Percentiles rank a stretch among this genome's conserved stretches.
phyloP scores from a whole-genome alignment of 306 rosid species.

The Carpinus viminea region DNA sequence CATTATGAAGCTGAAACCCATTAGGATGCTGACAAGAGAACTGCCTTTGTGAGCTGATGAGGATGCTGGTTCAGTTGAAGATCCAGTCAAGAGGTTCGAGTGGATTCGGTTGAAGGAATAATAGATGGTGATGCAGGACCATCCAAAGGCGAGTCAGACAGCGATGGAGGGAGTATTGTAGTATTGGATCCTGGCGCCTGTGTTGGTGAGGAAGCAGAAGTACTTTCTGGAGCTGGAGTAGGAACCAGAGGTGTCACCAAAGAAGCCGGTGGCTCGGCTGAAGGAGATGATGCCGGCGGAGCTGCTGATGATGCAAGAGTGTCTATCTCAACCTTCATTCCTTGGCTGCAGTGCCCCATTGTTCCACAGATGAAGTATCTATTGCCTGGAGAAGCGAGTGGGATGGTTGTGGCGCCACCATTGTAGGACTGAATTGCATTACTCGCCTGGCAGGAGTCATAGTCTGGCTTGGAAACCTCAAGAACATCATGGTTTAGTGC shows the following conservation, averaged over 20 bases:
- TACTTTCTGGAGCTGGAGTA: too few relatives aligned
- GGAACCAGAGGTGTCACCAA: too few relatives aligned
- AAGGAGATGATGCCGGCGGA: slow-evolving; percentile 31
- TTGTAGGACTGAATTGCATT: slow-evolving; percentile 55
- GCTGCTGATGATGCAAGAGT: slow-evolving; percentile 54
- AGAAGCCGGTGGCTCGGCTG: too few relatives aligned
- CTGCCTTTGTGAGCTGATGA: slow-evolving; percentile 37
- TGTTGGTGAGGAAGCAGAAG: too few relatives aligned
- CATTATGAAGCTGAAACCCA: slow-evolving; percentile 37
- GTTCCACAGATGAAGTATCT: slow-evolving; percentile 84
- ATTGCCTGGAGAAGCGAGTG: slow-evolving; percentile 68
- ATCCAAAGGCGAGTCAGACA: slow-evolving; percentile 24
- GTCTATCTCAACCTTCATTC: slow-evolving; percentile 75
- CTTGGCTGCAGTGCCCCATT: slow-evolving; percentile 66
- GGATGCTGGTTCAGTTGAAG: slow-evolving; percentile 41
- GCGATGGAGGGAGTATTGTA: slow-evolving; percentile 20
- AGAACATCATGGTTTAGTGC: slow-evolving; percentile 61
- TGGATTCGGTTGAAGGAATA: slow-evolving; percentile 49
- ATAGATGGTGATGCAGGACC: slow-evolving; percentile 38
- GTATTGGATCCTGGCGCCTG: too few relatives aligned
- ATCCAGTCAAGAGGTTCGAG: slow-evolving; percentile 10
- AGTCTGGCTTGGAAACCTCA: slow-evolving; percentile 76
- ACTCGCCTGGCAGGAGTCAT: slow-evolving; percentile 59
- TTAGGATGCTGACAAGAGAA: slow-evolving; percentile 29
- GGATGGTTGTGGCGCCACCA: slow-evolving; percentile 59